These are phyloP conservation scores for Pascua guehoae DNA, from an alignment of 1,284 basidiomycete species.

Conservation along the genomic window DNA sequence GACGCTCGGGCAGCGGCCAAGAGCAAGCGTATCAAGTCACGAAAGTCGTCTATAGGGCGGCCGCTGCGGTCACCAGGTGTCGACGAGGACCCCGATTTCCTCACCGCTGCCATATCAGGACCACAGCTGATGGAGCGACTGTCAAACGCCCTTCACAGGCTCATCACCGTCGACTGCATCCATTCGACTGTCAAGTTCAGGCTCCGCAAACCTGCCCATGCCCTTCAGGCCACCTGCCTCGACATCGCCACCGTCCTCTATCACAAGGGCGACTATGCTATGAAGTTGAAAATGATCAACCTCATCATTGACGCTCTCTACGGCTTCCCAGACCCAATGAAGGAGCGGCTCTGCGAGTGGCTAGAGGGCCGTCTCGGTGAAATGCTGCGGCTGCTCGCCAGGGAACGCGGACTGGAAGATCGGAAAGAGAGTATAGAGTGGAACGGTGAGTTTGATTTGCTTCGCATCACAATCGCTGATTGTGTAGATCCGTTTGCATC, in stretches of 20 bases:
- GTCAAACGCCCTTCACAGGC: constrained; percentile 13
- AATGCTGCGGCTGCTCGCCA: constrained; percentile 22
- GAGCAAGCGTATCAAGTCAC: constrained; percentile 10
- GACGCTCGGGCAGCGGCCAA: constrained; percentile 14
- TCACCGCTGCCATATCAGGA: constrained; percentile 4
- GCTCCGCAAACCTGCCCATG: constrained; percentile 34
- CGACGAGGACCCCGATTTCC: not conserved
- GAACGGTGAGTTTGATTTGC: constrained; percentile 7
- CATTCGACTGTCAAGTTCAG: constrained; percentile 27
- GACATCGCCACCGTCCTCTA: constrained; percentile 46
- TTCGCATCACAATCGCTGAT: not conserved
- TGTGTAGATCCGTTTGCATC: constrained; percentile 13
- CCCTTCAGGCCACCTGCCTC: constrained; percentile 45
- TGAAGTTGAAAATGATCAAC: constrained; percentile 45
- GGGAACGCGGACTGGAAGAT: constrained; percentile 4
- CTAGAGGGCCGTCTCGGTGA: constrained; percentile 40
- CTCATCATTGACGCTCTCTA: constrained; percentile 33
- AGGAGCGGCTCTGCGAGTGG: constrained; percentile 52
- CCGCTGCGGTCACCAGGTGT: not conserved
- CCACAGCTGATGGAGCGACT: constrained; percentile 23
- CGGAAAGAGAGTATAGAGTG: not conserved
- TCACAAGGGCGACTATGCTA: constrained; percentile 44
- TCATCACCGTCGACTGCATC: constrained; percentile 32
- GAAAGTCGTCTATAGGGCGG: not conserved
- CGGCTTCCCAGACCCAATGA: constrained; percentile 44